Base-by-base conservation (phyloP, 169 alveolate species). In the Plasmodium falciparum region DNA sequence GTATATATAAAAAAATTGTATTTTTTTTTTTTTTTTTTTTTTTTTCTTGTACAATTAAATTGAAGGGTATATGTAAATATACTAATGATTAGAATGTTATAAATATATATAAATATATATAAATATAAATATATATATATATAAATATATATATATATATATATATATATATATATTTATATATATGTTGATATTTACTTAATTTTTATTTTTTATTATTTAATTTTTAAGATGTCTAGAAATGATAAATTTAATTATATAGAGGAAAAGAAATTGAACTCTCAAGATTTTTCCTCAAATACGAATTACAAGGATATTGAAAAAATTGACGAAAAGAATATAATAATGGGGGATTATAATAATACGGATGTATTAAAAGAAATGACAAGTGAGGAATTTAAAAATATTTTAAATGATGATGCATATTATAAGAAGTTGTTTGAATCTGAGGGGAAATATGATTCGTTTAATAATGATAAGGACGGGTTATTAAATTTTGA, bases 331-430 rank as follows among this genome's bases (percentile, higher is more conserved):
- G 13, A 43, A 12, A 73, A 61, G 0, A 74, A 74, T 26, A 50
- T 59, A 26, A 50, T 59, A 26, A n/a, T 74, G 29, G 74, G 39
- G 3, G 62, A 20, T 5, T 50, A 49, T 54, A 6, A 66, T 2
- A 66, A 78, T 24, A 47, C 33, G 8, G 78, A 71, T 22, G 61
- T 50, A 11, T 58, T 65, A 49, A 78, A 78, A 58, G 89, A 49
- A 50, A 78, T 78, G 78, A 49, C 89, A 22, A 65, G 78, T 43
- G 72, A 78, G 9, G 89, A 78, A 33, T 78, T 78, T 52, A 43
- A 71, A 6, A 43, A 78, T 12, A 43, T 78, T 33, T 50, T 78
- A 58, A 52, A 70, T 17, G 66, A 56, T 43, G 88, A 74, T 74
- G 45, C 33, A 8, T 61, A 74, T 61, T 45, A 17, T 61, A 63